Conservation (phyloP, 2,329 filamentous ascomycete species). For the Fusarium nisikadoi region DNA sequence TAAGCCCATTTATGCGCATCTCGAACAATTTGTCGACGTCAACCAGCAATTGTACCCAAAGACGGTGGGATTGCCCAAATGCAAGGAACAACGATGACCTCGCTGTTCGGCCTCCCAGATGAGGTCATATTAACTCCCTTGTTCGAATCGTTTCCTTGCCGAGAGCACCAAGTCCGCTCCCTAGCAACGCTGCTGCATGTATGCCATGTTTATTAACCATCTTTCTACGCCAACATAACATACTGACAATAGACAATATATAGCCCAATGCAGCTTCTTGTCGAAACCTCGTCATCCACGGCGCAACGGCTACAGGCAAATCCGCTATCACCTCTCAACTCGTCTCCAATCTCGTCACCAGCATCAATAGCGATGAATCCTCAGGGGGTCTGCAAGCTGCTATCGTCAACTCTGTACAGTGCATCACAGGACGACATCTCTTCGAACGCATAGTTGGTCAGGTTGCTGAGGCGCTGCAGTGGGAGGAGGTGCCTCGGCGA, state of each 20-base stretch:
- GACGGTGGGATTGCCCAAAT: not conserved
- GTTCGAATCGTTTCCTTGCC: slow-evolving; percentile 63
- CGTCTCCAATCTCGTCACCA: slow-evolving; percentile 42
- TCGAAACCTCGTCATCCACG: slow-evolving; percentile 81
- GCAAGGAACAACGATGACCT: slow-evolving; percentile 44
- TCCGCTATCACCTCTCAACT: slow-evolving; percentile 72
- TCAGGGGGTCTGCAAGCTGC: slow-evolving; percentile 62
- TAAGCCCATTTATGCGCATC: not conserved
- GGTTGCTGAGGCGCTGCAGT: slow-evolving; percentile 63
- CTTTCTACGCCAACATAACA: not conserved
- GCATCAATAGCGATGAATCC: slow-evolving; percentile 19
- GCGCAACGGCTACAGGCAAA: slow-evolving; percentile 89
- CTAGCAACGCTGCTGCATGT: slow-evolving; percentile 66
- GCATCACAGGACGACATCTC: slow-evolving; percentile 80
- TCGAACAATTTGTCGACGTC: slow-evolving; percentile 11
- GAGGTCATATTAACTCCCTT: slow-evolving; percentile 61
- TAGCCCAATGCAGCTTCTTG: slow-evolving; percentile 76
- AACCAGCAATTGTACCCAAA: slow-evolving; percentile 7
- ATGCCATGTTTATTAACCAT: slow-evolving; percentile 49
- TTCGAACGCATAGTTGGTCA: slow-evolving; percentile 75
- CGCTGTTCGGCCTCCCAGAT: slow-evolving; percentile 63
- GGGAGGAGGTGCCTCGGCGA: slow-evolving; percentile 63
- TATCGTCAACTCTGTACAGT: slow-evolving; percentile 76
- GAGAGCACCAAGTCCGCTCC: slow-evolving; percentile 68
- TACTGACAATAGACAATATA: slow-evolving; percentile 1